Evolutionary conservation across 2,329 filamentous ascomycete genomes (phyloP), one percentile per base, ranked within the genome.

Genomic region (Dichotomopilus funicola): DNA sequence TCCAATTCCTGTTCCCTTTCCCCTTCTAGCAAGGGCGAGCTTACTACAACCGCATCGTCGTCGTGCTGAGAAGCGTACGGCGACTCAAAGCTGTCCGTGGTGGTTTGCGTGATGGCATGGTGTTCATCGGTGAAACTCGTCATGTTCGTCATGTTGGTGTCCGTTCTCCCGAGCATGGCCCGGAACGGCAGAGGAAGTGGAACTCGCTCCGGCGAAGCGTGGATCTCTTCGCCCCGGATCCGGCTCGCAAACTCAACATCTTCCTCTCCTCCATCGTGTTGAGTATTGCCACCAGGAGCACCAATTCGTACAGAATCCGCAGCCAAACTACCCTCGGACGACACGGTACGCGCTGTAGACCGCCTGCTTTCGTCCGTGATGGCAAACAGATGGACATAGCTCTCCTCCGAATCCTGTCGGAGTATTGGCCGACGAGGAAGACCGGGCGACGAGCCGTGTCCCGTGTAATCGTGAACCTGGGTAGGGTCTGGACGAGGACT

Each of bases 341-440:
- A 74, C 35, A 63, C 66, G 4, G 72, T 66, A 10, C 73, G 64
- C 3, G 68, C 68, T 0, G 71, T 69, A n/a, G 70, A 60, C 49
- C 72, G 70, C 11, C 72, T 72, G 13, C 76, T 73, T 0, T 72
- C 72, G 56, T 77, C 76, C 0, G 82, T 83, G 3, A 80, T 74
- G 12, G 79, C 82, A 61, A 85, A 84, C 66, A 84, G 76, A 51
- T 81, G 78, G 7, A 67, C 71, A 53, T 81, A 80, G 61, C 80
- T 83, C 47, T 83, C 81, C 6, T 78, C 75, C 0, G 82, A 85
- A 63, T 83, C 77, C 46, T 82, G 76, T 3, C 81, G 72, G 1
- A 66, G 40, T 12, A 70, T 40, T 3, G 56, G 52, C 12, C 53
- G 59, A 5, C 59, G 52, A 1, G 11, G 11, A 9, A 49, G 68